Evolutionary conservation across 75 land plant species (phyloP).

Genomic region (Pinus taeda): DNA sequence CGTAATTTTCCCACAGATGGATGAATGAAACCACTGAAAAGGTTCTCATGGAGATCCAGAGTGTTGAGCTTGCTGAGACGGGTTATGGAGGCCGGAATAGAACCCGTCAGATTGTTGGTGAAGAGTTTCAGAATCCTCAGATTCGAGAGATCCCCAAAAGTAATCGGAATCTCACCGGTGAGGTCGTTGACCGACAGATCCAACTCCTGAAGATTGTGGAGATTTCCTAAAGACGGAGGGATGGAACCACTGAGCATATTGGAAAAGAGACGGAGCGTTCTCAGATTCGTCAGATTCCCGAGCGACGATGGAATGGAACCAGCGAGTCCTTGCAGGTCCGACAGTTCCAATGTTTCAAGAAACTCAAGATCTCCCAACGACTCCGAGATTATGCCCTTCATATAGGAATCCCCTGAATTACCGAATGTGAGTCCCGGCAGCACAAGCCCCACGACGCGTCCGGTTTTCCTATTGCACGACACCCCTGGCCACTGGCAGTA

Average conservation of each 20-base stretch:
- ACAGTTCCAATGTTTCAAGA: slow-evolving; percentile 13
- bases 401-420: neutral
- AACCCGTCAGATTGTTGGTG: slow-evolving; percentile 26
- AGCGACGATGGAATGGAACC: slow-evolving; percentile 23
- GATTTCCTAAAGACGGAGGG: slow-evolving; percentile 26
- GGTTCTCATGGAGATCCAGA: neutral
- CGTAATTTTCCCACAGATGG: too few relatives aligned
- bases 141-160: slow-evolving; percentile 15
- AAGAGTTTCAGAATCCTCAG: slow-evolving; percentile 10
- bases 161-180: slow-evolving; percentile 25
- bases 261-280: slow-evolving; percentile 1
- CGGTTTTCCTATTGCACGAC: slow-evolving; percentile 24
- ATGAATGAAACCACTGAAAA: too few relatives aligned
- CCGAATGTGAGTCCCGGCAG: slow-evolving; percentile 28
- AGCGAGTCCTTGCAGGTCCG: slow-evolving; percentile 8
- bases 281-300: slow-evolving; percentile 17
- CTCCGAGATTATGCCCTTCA: slow-evolving; percentile 16
- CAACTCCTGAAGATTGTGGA: slow-evolving; percentile 16
- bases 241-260: slow-evolving; percentile 27
- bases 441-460: slow-evolving; percentile 33
- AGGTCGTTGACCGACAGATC: slow-evolving; percentile 14
- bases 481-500: slow-evolving; percentile 44
- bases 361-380: slow-evolving; percentile 6
- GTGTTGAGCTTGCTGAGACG: slow-evolving; percentile 14
- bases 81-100: slow-evolving; percentile 35